Conservation (phyloP, 768 basidiomycete genomes). For the Boletus vinaceobasis region DNA sequence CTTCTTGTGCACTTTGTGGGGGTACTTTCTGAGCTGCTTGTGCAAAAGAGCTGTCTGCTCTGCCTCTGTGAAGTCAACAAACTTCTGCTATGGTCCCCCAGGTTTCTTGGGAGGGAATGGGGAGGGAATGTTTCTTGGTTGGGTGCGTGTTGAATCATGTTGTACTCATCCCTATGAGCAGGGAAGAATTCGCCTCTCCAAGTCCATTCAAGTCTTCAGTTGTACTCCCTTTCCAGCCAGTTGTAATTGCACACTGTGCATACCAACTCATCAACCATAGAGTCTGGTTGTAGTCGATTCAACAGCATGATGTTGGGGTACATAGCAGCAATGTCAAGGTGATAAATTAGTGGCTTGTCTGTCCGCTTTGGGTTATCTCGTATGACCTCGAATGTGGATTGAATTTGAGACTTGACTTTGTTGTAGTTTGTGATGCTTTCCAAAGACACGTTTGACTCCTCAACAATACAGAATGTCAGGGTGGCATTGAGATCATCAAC, state of each 20-base stretch:
- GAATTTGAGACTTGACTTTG: constrained; percentile 81
- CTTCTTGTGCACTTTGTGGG: constrained; percentile 97
- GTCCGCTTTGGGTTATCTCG: constrained; percentile 86
- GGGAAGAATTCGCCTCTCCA: constrained; percentile 99
- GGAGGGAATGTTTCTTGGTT: constrained; percentile 93
- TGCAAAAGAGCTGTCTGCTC: constrained; percentile 93
- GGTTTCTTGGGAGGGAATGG: no score
- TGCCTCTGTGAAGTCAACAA: constrained; percentile 72
- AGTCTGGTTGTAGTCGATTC: constrained; percentile 97
- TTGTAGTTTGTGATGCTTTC: constrained; percentile 93
- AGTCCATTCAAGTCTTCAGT: constrained; percentile 92
- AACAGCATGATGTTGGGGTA: constrained; percentile 99
- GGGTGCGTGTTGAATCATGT: constrained; percentile 97
- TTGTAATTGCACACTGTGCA: constrained; percentile 99
- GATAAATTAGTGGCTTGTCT: constrained; percentile 96
- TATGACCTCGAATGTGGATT: constrained; percentile 75
- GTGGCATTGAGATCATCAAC: constrained; percentile 94
- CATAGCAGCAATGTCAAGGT: constrained; percentile 99
- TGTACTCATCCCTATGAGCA: constrained; percentile 93
- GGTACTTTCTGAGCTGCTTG: constrained; percentile 97
- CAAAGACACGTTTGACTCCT: constrained; percentile 77
- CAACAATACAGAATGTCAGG: constrained; percentile 79
- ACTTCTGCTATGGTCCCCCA: constrained; percentile 71
- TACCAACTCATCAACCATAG: constrained; percentile 92
- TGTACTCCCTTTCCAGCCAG: constrained; percentile 91